phyloP scores from a whole-genome alignment of 2,329 filamentous ascomycete genomes.

The Pseudogymnoascus sp. region DNA sequence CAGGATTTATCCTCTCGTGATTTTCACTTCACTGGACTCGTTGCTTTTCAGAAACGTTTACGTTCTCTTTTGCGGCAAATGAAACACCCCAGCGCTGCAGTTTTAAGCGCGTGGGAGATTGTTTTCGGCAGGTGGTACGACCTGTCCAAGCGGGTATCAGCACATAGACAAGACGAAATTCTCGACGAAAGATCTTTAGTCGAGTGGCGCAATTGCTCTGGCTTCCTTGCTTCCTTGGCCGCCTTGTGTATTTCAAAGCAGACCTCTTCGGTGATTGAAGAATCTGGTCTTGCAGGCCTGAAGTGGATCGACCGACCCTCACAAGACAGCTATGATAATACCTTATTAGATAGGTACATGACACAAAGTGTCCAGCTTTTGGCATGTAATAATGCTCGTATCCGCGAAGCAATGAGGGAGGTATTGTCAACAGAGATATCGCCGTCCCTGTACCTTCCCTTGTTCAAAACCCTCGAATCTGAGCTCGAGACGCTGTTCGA shows the following conservation, averaged over 20 bases:
- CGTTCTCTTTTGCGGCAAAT: constrained; percentile 51
- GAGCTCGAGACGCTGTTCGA: constrained; percentile 57
- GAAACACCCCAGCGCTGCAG: constrained; percentile 55
- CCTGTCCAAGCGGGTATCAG: constrained; percentile 54
- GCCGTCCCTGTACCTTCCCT: constrained; percentile 48
- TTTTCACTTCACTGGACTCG: constrained; percentile 59
- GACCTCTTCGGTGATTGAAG: constrained; percentile 43
- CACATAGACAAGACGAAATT: constrained; percentile 36
- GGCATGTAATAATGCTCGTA: constrained; percentile 53
- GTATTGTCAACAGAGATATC: constrained; percentile 58
- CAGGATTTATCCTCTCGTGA: constrained; percentile 53
- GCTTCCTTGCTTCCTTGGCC: constrained; percentile 58
- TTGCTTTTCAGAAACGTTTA: constrained; percentile 61
- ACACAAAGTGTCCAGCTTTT: constrained; percentile 56
- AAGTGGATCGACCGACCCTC: constrained; percentile 57
- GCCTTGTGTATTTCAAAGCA: constrained; percentile 57
- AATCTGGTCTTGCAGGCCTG: constrained; percentile 46
- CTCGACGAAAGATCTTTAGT: constrained; percentile 48
- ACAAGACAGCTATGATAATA: constrained; percentile 51
- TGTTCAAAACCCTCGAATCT: constrained; percentile 57
- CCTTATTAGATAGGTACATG: constrained; percentile 51
- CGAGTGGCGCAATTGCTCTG: constrained; percentile 62
- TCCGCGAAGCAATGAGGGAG: constrained; percentile 59
- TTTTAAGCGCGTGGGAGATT: constrained; percentile 57
- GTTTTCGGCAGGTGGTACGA: constrained; percentile 58